Evolutionary conservation across 2,329 filamentous ascomycete genomes (phyloP), one percentile per base, ranked within the genome.

Genomic region (Xylaria sp.): DNA sequence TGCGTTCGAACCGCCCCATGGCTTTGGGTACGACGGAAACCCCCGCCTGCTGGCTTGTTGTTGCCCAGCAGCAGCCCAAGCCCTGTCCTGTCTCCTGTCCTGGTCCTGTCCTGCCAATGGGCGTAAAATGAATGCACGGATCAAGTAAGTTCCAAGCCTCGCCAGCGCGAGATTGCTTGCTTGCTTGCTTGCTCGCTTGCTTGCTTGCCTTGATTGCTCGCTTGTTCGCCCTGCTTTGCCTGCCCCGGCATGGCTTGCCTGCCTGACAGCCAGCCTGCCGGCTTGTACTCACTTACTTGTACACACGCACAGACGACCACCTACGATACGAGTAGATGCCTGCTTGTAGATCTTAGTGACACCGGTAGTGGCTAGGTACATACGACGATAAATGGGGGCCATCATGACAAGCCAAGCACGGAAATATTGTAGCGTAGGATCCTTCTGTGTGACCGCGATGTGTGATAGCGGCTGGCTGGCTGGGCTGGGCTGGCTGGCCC

Each of bases 391-490:
- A 42, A 42, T 42, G 37, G 37, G 37, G 9, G 11, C 4, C 3
- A 7, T 13, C 37, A 42, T 30, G 23, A 30, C 23, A 30, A 30
- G 23, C 23, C 23, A 42, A 13, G 37, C 37, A 42, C 37, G 37
- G 37, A 42, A 30, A 42, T 42, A 42, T 42, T 39, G 42, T 42
- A 49, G 44, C 54, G 58, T 46, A 51, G 58, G 58, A 54, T 60
- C 54, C 19, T 39, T 23, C 37, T 58, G 61, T 61, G 49, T 52
- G 49, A 54, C 60, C 37, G 35, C 35, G 54, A 53, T 6, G 53
- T 63, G 60, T 63, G 60, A 63, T 63, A 55, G 58, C 61, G 58
- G 61, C 61, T 56, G 54, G 55, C 49, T 34, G 58, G 55, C 23
- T 6, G 42, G 5, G 35, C 35, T 46, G 9, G 13, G 42, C 42